Evolutionary conservation across 352 stramenopile genomes (phyloP).

Genomic region (Phytophthora uliginosa): DNA sequence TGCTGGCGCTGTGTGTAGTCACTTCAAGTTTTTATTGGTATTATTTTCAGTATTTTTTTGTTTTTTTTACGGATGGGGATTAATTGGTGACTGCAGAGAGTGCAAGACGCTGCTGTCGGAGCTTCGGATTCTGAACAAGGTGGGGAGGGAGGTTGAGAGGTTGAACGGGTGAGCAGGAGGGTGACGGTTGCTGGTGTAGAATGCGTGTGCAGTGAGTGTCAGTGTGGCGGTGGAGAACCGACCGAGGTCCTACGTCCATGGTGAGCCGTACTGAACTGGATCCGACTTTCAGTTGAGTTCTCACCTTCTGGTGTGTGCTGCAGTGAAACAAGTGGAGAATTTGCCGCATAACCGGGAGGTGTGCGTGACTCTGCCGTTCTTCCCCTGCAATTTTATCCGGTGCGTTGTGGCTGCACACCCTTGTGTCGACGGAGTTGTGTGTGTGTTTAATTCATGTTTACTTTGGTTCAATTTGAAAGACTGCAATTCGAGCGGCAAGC

Average conservation of each 20-base stretch:
- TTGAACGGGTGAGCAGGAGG: neutral
- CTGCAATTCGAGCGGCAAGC: slow-evolving; percentile 62
- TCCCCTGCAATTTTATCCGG: slow-evolving; percentile 75
- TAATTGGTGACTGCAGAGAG: slow-evolving; percentile 35
- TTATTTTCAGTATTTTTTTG: neutral
- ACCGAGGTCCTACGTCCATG: slow-evolving; percentile 64
- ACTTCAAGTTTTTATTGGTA: neutral
- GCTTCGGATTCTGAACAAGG: slow-evolving; percentile 83
- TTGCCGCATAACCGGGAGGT: slow-evolving; percentile 72
- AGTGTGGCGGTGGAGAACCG: slow-evolving; percentile 77
- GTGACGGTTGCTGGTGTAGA: slow-evolving; percentile 37
- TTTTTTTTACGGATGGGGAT: neutral
- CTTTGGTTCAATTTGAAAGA: slow-evolving; percentile 26
- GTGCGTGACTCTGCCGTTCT: slow-evolving; percentile 62
- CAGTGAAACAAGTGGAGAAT: slow-evolving; percentile 63
- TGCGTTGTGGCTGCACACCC: slow-evolving; percentile 12
- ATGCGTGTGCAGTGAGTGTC: slow-evolving; percentile 70
- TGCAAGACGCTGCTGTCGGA: slow-evolving; percentile 76
- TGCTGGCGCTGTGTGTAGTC: slow-evolving; percentile 55
- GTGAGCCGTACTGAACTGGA: slow-evolving; percentile 25
- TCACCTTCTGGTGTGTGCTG: neutral
- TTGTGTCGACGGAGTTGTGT: neutral
- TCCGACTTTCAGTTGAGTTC: neutral
- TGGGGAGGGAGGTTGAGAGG: slow-evolving; percentile 1
- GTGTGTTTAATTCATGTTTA: neutral